These are phyloP conservation scores for Colletotrichum spinosum DNA, from an alignment of 2,329 filamentous ascomycete genomes.

Conservation along the genomic window DNA sequence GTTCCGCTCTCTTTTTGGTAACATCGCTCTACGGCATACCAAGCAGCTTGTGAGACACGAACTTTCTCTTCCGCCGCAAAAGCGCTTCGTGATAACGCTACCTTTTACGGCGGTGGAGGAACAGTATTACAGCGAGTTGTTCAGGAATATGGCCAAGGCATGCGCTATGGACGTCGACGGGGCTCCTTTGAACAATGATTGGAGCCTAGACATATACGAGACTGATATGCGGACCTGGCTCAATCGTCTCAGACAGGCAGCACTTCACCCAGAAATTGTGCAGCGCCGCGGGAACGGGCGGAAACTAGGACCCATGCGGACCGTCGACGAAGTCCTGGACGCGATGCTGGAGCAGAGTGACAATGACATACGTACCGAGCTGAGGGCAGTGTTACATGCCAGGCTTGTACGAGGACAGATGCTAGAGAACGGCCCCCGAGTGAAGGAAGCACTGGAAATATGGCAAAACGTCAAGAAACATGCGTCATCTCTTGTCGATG, in stretches of 20 bases:
- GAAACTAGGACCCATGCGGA: conserved; percentile 76
- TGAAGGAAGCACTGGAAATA: conserved; percentile 74
- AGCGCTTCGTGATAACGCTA: conserved; percentile 86
- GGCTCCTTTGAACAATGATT: conserved; percentile 68
- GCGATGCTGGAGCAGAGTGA: conserved; percentile 93
- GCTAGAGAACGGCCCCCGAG: conserved; percentile 78
- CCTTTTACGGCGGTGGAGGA: conserved; percentile 93
- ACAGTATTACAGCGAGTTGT: conserved; percentile 84
- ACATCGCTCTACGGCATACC: conserved; percentile 84
- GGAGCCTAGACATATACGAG: conserved; percentile 72
- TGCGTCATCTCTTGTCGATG: conserved; percentile 64
- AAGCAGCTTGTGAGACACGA: conserved; percentile 86
- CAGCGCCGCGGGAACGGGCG: conserved; percentile 72
- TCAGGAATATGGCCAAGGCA: conserved; percentile 78
- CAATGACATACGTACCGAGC: conserved; percentile 71
- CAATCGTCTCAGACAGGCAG: conserved; percentile 81
- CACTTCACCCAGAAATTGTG: conserved; percentile 84
- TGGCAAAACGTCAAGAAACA: conserved; percentile 72
- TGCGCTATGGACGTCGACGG: conserved; percentile 76
- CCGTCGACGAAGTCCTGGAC: conserved; percentile 87
- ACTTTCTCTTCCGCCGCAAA: conserved; percentile 83
- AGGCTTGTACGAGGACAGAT: conserved; percentile 81
- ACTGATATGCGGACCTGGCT: conserved; percentile 86
- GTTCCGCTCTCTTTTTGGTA: conserved; percentile 77
- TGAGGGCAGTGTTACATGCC: conserved; percentile 72